phyloP scores from a whole-genome alignment of 2,329 filamentous ascomycete genomes.

The Polytolypa hystricis region DNA sequence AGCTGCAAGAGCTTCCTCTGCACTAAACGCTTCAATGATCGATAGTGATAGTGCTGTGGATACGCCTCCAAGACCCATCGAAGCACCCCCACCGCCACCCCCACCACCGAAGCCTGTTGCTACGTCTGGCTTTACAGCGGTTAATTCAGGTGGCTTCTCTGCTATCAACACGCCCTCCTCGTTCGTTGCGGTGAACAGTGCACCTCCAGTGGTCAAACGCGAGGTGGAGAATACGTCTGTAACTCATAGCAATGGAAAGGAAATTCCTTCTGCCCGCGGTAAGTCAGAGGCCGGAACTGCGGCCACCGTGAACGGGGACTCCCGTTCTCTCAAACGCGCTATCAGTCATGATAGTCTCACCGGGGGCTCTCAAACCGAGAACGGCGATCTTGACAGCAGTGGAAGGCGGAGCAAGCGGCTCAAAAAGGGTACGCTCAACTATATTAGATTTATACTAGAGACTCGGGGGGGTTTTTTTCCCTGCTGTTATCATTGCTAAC shows the following conservation, averaged over 20 bases:
- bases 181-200: constrained; percentile 33
- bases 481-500: constrained; percentile 21
- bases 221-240: constrained; percentile 48
- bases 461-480: too few species aligned
- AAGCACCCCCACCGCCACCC: constrained; percentile 28
- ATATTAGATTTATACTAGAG: too few species aligned
- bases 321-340: constrained; percentile 63
- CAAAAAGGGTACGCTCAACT: constrained; percentile 76
- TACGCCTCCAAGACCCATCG: constrained; percentile 24
- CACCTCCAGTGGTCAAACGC: constrained; percentile 31
- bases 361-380: constrained; percentile 30
- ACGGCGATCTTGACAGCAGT: constrained; percentile 48
- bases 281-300: constrained; percentile 45
- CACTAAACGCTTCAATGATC: constrained; percentile 46
- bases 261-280: constrained; percentile 48
- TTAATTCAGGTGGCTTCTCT: constrained; percentile 54
- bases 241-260: constrained; percentile 52
- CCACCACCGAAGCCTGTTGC: constrained; percentile 28
- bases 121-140: constrained; percentile 55
- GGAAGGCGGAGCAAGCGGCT: constrained; percentile 84
- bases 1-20: constrained; percentile 46
- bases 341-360: constrained; percentile 47
- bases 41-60: constrained; percentile 22
- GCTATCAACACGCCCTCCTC: constrained; percentile 44
- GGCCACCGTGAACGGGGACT: constrained; percentile 39